Percentiles rank a stretch among this genome's conserved stretches.
Conservation (phyloP, 306 rosid genomes). For the Cucurbita maxima region DNA sequence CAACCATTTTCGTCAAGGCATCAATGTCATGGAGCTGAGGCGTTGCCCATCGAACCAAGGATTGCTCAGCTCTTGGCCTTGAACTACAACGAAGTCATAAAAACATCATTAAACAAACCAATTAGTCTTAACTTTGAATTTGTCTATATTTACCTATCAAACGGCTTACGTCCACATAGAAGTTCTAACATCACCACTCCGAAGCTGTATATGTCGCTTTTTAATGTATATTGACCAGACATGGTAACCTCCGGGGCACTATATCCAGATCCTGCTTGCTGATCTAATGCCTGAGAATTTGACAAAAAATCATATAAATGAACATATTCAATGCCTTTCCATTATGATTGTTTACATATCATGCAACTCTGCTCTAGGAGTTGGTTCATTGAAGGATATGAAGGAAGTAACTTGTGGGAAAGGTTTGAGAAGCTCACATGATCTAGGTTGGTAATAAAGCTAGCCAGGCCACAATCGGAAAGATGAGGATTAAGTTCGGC, state of each 20-base stretch:
- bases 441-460: conserved; percentile 39
- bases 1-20: conserved; percentile 91
- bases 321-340: background rate
- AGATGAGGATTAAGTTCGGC: conserved; percentile 84
- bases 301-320: background rate
- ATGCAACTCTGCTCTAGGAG: background rate
- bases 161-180: conserved; percentile 82
- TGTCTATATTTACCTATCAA: conserved; percentile 56
- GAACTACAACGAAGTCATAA: conserved; percentile 33
- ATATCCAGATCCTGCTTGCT: conserved; percentile 57
- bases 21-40: conserved; percentile 99
- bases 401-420: background rate
- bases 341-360: background rate
- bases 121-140: background rate
- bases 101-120: background rate
- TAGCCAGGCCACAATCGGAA: conserved; percentile 75
- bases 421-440: background rate
- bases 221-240: conserved; percentile 62
- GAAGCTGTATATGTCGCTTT: conserved; percentile 85
- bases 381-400: background rate
- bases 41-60: conserved; percentile 93
- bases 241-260: conserved; percentile 76
- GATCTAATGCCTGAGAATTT: conserved; percentile 45
- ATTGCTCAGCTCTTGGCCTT: conserved; percentile 75
- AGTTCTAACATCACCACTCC: conserved; percentile 98